These are phyloP conservation scores for Monascus purpureus DNA, from an alignment of 495 filamentous ascomycete genomes.

Conservation along the genomic window DNA sequence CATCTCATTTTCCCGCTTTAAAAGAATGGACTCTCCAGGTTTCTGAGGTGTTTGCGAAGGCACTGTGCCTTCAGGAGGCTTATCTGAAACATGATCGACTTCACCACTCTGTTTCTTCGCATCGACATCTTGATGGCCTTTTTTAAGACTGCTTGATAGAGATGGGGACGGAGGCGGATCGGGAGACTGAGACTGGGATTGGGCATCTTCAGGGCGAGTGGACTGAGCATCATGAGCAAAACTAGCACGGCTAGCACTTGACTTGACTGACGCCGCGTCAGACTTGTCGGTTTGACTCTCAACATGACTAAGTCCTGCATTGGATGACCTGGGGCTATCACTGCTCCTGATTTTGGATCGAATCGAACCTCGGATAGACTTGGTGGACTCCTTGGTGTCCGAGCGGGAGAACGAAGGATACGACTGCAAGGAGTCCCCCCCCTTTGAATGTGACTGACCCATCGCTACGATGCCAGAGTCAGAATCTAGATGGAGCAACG, in stretches of 20 bases:
- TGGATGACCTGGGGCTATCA: conserved; percentile 66
- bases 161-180: conserved; percentile 84
- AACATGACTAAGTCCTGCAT: conserved; percentile 43
- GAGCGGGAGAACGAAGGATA: conserved; percentile 88
- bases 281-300: conserved; percentile 51
- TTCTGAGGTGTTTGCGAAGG: conserved; percentile 36
- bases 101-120: conserved; percentile 76
- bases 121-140: conserved; percentile 62
- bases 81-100: conserved; percentile 92
- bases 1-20: conserved; percentile 59
- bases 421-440: conserved; percentile 50
- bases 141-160: conserved; percentile 61
- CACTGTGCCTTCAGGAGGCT: conserved; percentile 54
- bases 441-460: conserved; percentile 89
- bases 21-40: conserved; percentile 45
- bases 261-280: conserved; percentile 60
- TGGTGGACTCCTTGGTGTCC: conserved; percentile 86
- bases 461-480: conserved; percentile 42
- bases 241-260: conserved; percentile 40
- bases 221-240: conserved; percentile 25
- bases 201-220: conserved; percentile 19
- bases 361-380: conserved; percentile 64
- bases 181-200: conserved; percentile 32
- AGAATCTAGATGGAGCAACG: too few relatives aligned
- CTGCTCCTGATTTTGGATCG: conserved; percentile 60